Evolutionary conservation across 225 moss, liverwort and hornwort genomes (phyloP).

Genomic region (Thuidium tamariscinum): DNA sequence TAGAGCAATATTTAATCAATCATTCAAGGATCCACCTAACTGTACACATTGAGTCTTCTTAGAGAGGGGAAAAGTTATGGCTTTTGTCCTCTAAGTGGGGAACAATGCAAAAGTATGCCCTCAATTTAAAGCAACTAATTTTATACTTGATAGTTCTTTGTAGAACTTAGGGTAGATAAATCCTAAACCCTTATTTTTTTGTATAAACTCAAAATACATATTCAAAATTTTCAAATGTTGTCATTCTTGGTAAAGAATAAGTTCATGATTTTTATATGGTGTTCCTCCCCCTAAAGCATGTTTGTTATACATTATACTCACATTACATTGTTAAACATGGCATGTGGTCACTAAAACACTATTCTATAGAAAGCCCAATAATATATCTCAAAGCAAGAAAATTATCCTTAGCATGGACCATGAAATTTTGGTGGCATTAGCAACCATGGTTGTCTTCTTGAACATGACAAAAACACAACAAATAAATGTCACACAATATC

Average conservation of each 20-base stretch:
- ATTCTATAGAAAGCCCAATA: no score
- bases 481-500: no score
- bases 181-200: no score
- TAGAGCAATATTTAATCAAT: background rate
- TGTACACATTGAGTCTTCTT: background rate
- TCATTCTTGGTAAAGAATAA: background rate
- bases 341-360: background rate
- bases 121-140: background rate
- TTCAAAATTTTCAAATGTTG: background rate
- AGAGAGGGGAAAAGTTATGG: fast-evolving
- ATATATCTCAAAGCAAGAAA: background rate
- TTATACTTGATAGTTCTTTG: background rate
- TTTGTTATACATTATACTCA: background rate
- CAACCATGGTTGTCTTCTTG: no score
- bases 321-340: background rate
- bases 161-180: background rate
- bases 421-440: background rate
- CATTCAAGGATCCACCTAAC: background rate
- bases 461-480: no score
- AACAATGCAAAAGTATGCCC: background rate
- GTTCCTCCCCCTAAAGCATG: background rate
- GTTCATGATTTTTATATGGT: background rate
- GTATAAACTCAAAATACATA: background rate
- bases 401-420: background rate
- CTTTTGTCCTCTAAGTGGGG: background rate